Conservation (phyloP, 768 basidiomycete genomes). For the Lactarius hengduanensis region DNA sequence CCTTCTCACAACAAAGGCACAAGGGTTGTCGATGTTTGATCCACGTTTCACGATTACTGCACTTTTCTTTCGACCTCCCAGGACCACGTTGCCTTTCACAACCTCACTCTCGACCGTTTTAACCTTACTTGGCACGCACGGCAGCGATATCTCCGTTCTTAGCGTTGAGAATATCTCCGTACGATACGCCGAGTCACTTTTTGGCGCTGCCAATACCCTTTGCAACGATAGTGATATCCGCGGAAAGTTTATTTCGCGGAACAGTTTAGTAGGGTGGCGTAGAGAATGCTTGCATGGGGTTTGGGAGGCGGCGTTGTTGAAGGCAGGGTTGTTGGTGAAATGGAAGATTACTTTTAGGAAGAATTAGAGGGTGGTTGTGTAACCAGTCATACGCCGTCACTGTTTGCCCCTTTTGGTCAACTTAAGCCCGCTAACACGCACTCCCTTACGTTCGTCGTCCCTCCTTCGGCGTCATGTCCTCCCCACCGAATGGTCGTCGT, state of each 20-base stretch:
- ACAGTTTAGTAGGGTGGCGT: constrained; percentile 2
- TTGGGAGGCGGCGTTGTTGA: constrained; percentile 11
- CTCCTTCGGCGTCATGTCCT: constrained; percentile 25
- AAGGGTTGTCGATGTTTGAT: constrained; percentile 1
- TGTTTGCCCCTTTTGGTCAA: neutral
- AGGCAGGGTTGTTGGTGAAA: constrained; percentile 9
- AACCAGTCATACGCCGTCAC: neutral
- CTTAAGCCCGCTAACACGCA: neutral
- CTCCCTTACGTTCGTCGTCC: neutral
- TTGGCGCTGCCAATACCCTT: neutral
- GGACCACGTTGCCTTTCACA: constrained; percentile 9
- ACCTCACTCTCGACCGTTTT: neutral
- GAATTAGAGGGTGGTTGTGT: neutral
- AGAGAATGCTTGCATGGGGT: constrained; percentile 4
- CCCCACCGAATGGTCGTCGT: constrained; percentile 30
- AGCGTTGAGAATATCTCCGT: constrained; percentile 1
- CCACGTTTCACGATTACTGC: neutral
- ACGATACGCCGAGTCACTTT: constrained; percentile 1
- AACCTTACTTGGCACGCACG: neutral
- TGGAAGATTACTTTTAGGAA: constrained; percentile 12
- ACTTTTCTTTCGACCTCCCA: constrained; percentile 1
- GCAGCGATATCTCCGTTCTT: neutral
- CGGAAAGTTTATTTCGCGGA: neutral
- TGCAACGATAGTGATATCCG: neutral
- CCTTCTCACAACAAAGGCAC: constrained; percentile 9